These are phyloP conservation scores for Aspergillus sp. DNA, from an alignment of 2,329 filamentous ascomycete species.

Conservation along the genomic window DNA sequence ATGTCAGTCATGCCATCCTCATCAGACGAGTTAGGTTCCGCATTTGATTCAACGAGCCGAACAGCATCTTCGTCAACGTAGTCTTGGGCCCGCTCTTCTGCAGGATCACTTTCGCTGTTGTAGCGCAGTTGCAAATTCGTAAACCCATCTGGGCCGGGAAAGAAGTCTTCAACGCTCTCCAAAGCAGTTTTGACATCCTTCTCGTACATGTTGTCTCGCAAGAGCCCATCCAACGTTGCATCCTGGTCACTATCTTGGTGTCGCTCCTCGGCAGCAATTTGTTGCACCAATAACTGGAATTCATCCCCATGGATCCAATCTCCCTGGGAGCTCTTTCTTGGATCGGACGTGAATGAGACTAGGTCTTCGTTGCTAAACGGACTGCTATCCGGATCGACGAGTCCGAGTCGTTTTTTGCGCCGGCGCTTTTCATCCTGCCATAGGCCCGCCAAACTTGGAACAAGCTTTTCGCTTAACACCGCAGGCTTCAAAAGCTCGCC, in stretches of 20 bases:
- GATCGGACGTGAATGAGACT: slow-evolving; percentile 84
- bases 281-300: slow-evolving; percentile 64
- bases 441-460: slow-evolving; percentile 88
- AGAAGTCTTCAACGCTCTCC: slow-evolving; percentile 85
- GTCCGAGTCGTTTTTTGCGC: slow-evolving; percentile 69
- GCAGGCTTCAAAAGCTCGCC: slow-evolving; percentile 67
- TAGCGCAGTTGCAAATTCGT: slow-evolving; percentile 20
- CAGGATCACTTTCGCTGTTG: slow-evolving; percentile 11
- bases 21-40: slow-evolving; percentile 42
- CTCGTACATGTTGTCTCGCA: slow-evolving; percentile 55
- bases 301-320: slow-evolving; percentile 94
- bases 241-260: slow-evolving; percentile 44
- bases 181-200: slow-evolving; percentile 70
- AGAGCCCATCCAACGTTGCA: slow-evolving; percentile 66
- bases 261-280: slow-evolving; percentile 66
- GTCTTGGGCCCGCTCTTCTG: slow-evolving; percentile 33
- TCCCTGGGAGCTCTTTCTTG: slow-evolving; percentile 68
- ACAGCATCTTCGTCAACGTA: slow-evolving; percentile 67
- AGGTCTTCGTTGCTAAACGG: slow-evolving; percentile 80
- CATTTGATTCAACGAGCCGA: slow-evolving; percentile 45
- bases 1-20: slow-evolving; percentile 38
- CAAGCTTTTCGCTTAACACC: slow-evolving; percentile 71
- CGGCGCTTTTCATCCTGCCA: slow-evolving; percentile 88
- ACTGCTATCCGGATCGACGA: slow-evolving; percentile 63
- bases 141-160: slow-evolving; percentile 61